Evolutionary conservation across 768 basidiomycete species (phyloP), one percentile per base, ranked within the genome.

Genomic region (Collybia sordida): DNA sequence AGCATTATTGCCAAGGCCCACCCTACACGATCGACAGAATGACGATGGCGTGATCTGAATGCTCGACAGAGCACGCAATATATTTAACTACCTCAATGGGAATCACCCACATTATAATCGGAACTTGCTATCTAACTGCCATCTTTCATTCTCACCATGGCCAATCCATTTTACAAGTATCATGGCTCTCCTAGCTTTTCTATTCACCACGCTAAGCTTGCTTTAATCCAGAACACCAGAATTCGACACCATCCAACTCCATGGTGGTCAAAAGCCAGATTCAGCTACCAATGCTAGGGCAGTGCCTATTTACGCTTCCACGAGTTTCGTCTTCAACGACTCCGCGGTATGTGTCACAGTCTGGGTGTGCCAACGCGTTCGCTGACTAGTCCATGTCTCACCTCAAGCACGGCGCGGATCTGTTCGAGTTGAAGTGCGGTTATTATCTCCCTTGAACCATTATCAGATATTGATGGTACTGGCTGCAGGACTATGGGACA

Each of bases 241-340:
- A 59, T 90, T 90, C 58, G 88, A 91, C 59, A 90, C 88, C 1
- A 72, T 91, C 41, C 88, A 90, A 64, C 73, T 91, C 4, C 90
- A 93, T 61, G 90, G 82, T 15, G 90, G 90, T 1, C 85, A 89
- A 53, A 68, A 65, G 11, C 76, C 79, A 9, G 87, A 88, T 65
- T 64, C 79, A 0, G 62, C 82, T 1, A 88, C 85, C 0, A 83
- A 86, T 49, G 85, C 90, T 3, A 79, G 89, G 2, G 90, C 89
- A 2, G 80, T 82, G 0, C 90, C 90, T 0, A 90, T 93, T 59
- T 90, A 90, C 51, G 81, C 86, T 0, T 71, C 83, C 12, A 85
- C 86, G 3, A 83, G 82, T 56, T 90, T 83, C 53, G 80, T 82
- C 17, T 90, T 90, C 74, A 83, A 90, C 58, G 72, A 86, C 61